Conservation (phyloP, 2,329 filamentous ascomycete species). For the Paecilomyces sp. region DNA sequence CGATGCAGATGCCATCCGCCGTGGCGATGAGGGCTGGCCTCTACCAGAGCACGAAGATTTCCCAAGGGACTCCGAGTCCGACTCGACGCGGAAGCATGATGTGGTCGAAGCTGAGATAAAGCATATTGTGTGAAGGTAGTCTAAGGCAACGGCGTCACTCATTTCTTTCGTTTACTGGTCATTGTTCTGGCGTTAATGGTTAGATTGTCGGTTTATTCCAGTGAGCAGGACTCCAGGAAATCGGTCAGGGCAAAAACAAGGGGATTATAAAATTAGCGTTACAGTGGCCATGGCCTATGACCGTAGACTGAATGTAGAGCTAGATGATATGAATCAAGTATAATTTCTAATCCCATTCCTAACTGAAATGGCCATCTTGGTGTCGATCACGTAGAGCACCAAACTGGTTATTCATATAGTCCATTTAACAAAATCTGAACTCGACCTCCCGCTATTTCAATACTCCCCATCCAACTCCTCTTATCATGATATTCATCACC, state of each 20-base stretch:
- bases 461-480: neutral
- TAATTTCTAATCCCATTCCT: neutral
- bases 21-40: conserved; percentile 5
- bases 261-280: neutral
- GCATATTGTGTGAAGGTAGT: conserved; percentile 1
- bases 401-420: neutral
- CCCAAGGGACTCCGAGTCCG: neutral
- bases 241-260: neutral
- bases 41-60: neutral
- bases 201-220: neutral
- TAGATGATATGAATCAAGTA: neutral
- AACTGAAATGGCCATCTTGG: neutral
- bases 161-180: neutral
- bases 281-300: neutral
- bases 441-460: neutral
- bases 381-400: neutral
- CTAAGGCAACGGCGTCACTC: neutral
- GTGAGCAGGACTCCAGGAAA: neutral
- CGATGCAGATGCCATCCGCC: conserved; percentile 7
- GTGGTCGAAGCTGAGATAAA: neutral
- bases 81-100: neutral
- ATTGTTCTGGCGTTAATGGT: neutral
- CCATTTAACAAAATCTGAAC: neutral
- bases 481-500: neutral
- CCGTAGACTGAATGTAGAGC: neutral